Percentiles rank a stretch among this genome's conserved stretches.
These are phyloP conservation scores for Penicillium samsonianum DNA, from an alignment of 495 filamentous ascomycete genomes.

Conservation along the genomic window DNA sequence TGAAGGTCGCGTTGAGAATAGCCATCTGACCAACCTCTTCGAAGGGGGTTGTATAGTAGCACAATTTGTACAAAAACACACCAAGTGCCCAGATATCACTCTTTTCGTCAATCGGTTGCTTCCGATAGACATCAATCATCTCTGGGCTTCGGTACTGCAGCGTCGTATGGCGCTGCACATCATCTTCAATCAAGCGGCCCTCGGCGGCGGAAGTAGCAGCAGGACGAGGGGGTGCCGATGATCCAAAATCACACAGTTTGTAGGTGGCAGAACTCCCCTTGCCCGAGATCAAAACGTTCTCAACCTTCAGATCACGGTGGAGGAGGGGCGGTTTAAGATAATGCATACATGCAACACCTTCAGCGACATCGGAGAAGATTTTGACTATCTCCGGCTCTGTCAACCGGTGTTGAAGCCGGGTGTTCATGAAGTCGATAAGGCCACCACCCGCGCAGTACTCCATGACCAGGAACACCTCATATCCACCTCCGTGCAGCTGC, in stretches of 20 bases:
- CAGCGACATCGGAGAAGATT: conserved; percentile 93
- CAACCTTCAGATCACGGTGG: conserved; percentile 95
- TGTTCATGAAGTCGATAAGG: conserved; percentile 99
- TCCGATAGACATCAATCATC: conserved; percentile 97
- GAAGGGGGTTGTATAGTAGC: conserved; percentile 98
- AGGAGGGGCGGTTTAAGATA: conserved; percentile 93
- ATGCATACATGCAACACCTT: conserved; percentile 98
- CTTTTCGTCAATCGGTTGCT: conserved; percentile 97
- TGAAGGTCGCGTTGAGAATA: conserved; percentile 96
- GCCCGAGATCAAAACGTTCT: conserved; percentile 91
- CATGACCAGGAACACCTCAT: conserved; percentile 98
- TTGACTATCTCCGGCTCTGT: conserved; percentile 97
- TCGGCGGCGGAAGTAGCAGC: conserved; percentile 84
- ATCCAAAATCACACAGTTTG: conserved; percentile 98
- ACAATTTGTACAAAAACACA: conserved; percentile 95
- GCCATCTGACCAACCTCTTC: conserved; percentile 97
- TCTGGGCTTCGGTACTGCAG: conserved; percentile 97
- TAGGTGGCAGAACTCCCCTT: conserved; percentile 63
- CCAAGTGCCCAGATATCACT: conserved; percentile 98
- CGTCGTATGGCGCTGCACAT: conserved; percentile 95
- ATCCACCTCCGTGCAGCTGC: conserved; percentile 86
- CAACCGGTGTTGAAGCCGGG: conserved; percentile 89
- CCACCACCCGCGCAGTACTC: conserved; percentile 85
- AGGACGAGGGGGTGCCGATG: conserved; percentile 77
- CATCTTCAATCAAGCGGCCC: conserved; percentile 89